phyloP scores from a whole-genome alignment of 1,284 basidiomycete genomes.

The Sutorius eximius region DNA sequence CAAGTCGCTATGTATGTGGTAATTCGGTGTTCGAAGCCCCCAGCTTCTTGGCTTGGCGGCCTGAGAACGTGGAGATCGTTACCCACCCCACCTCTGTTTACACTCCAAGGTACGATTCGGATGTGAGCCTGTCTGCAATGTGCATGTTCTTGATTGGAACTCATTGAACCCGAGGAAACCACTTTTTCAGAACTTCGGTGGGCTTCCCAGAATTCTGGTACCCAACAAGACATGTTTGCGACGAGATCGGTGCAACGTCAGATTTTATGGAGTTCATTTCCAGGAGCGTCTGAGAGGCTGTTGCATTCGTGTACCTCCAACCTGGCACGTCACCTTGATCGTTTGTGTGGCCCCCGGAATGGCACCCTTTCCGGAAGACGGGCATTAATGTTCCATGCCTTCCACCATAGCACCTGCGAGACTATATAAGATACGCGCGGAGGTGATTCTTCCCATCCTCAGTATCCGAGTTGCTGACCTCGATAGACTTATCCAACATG shows the following conservation, averaged over 20 bases:
- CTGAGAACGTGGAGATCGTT: no score
- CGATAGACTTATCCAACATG: neutral
- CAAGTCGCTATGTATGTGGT: neutral
- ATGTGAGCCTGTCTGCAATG: neutral
- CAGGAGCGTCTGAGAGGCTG: neutral
- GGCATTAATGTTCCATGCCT: neutral
- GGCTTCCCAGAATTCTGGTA: neutral
- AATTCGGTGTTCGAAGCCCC: neutral
- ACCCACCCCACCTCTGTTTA: no score
- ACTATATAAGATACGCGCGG: neutral
- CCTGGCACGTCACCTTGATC: neutral
- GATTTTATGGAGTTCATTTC: neutral
- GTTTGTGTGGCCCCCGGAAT: neutral
- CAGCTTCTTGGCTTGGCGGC: neutral
- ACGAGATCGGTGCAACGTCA: neutral
- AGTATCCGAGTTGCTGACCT: no score
- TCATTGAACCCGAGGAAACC: neutral
- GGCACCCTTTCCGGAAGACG: neutral
- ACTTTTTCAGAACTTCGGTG: neutral
- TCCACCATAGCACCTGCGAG: neutral
- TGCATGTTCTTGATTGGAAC: neutral
- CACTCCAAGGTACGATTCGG: no score
- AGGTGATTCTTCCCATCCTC: neutral
- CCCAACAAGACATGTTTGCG: neutral
- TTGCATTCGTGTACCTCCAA: neutral